Evolutionary conservation across 2,329 filamentous ascomycete species (phyloP), one percentile per base, ranked within the genome.

Genomic region (Alternaria sp.): DNA sequence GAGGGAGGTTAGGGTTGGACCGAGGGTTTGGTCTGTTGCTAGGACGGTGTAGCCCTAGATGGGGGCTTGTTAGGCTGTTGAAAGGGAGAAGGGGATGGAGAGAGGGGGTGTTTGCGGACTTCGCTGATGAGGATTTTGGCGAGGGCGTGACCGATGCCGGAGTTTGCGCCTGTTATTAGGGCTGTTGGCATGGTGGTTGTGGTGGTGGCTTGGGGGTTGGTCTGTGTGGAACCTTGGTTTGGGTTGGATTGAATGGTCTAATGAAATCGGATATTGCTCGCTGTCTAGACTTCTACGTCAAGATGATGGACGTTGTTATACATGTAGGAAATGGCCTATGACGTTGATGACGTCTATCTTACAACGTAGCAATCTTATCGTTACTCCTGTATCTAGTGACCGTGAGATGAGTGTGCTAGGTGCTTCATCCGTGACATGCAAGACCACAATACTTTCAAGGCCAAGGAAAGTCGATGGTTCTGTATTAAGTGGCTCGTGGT

Each of bases 101-200:
- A n/a, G 26, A 25, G 2, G 32, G 32, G 32, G 32, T 2, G n/a
- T 15, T 5, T 36, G 32, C 32, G 10, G 19, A 76, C 74, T 57
- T 77, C 71, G 47, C 72, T 70, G 49, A 76, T 54, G 9, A 77
- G 65, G 49, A 77, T 65, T 11, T 66, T 62, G 9, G 74, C 70
- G 58, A 82, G 79, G 12, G 79, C 77, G 68, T 80, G 69, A 25
- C 79, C 79, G 51, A 83, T 82, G 62, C 81, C 81, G 21, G 75
- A 79, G 59, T 82, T 81, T 5, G 79, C 80, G 19, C 81, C 81
- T 26, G 81, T 82, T 4, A 83, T 74, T 15, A 83, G 69, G 40
- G 77, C 79, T 17, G 77, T 78, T n/a, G 77, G 77, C 76, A 81
- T 81, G 40, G 55, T 46, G 32, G 32, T 9, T 15, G 32, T 36